A percentile compares a stretch with the other conserved stretches of the same genome.
These are phyloP conservation scores for Neonothopanus nambi DNA, from an alignment of 1,284 basidiomycete species.

Conservation along the genomic window DNA sequence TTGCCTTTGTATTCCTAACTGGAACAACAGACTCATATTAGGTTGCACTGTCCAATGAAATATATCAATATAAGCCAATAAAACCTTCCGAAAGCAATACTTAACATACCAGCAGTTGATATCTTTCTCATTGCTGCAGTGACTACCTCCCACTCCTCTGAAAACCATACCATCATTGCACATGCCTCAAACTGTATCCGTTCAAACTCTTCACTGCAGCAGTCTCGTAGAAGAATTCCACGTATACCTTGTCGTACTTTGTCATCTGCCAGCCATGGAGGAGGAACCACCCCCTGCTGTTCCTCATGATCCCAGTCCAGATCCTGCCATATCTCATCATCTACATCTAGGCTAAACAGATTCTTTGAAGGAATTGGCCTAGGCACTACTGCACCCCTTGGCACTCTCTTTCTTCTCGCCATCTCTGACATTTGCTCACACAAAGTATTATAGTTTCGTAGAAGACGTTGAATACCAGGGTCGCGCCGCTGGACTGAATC, in stretches of 20 bases:
- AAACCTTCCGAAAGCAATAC: too few relatives aligned
- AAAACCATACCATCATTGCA: constrained; percentile 8
- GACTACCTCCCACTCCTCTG: constrained; percentile 4
- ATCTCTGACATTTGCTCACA: constrained; percentile 14
- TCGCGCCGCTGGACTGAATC: constrained; percentile 7
- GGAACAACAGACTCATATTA: too few relatives aligned
- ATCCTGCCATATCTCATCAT: constrained; percentile 25
- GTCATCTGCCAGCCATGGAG: constrained; percentile 5
- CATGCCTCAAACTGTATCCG: neutral
- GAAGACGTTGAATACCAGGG: constrained; percentile 15
- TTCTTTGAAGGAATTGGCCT: constrained; percentile 10
- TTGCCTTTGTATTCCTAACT: too few relatives aligned
- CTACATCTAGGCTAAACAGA: constrained; percentile 21
- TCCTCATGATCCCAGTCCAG: constrained; percentile 17
- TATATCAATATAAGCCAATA: too few relatives aligned
- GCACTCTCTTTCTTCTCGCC: constrained; percentile 10
- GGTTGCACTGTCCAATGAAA: too few relatives aligned
- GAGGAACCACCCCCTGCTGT: neutral
- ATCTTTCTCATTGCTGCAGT: too few relatives aligned
- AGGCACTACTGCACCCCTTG: constrained; percentile 15
- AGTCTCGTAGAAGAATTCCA: constrained; percentile 6
- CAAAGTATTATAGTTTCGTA: constrained; percentile 17
- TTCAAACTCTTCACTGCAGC: constrained; percentile 10
- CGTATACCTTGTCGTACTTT: constrained; percentile 6
- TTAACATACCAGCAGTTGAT: too few relatives aligned